Evolutionary conservation across 176 grass and related monocot species (phyloP).

Genomic region (Triticum timopheevii): DNA sequence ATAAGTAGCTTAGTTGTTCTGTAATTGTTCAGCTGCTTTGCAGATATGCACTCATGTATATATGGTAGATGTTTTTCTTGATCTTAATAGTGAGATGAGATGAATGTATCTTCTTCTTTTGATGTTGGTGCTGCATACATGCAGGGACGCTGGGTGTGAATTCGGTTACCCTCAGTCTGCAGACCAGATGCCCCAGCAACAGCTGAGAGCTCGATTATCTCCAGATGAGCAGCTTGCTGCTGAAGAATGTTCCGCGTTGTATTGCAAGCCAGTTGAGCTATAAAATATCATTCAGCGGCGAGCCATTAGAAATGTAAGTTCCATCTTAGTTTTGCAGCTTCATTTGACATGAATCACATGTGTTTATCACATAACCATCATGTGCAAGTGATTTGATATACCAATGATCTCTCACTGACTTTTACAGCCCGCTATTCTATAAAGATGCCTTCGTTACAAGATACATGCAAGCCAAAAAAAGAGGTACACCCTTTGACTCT

Average conservation of each 20-base stretch:
- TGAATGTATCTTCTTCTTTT: neutral
- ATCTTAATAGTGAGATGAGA: neutral
- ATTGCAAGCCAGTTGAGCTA: constrained; percentile 87
- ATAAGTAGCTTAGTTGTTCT: constrained; percentile 12
- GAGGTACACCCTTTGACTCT: constrained; percentile 55
- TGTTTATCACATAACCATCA: constrained; percentile 23
- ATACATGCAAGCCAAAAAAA: constrained; percentile 71
- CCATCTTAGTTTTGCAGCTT: neutral
- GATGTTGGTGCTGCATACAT: neutral
- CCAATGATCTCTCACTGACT: constrained; percentile 18
- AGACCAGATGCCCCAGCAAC: constrained; percentile 70
- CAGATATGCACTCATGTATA: neutral
- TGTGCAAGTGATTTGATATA: constrained; percentile 33
- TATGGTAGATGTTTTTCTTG: neutral
- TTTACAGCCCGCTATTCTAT: constrained; percentile 80
- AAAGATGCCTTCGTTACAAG: constrained; percentile 93
- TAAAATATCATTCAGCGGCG: constrained; percentile 93
- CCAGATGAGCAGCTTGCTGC: constrained; percentile 73
- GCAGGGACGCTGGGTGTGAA: constrained; percentile 43
- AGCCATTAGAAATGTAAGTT: constrained; percentile 72
- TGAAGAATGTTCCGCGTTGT: constrained; percentile 80
- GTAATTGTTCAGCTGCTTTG: neutral
- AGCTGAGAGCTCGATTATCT: constrained; percentile 48
- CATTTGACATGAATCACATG: constrained; percentile 6
- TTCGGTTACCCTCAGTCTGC: constrained; percentile 39